Percentiles rank a stretch among this genome's conserved stretches.
These are phyloP conservation scores for Aspergillus phoenicis DNA, from an alignment of 2,329 filamentous ascomycete species.

Conservation along the genomic window DNA sequence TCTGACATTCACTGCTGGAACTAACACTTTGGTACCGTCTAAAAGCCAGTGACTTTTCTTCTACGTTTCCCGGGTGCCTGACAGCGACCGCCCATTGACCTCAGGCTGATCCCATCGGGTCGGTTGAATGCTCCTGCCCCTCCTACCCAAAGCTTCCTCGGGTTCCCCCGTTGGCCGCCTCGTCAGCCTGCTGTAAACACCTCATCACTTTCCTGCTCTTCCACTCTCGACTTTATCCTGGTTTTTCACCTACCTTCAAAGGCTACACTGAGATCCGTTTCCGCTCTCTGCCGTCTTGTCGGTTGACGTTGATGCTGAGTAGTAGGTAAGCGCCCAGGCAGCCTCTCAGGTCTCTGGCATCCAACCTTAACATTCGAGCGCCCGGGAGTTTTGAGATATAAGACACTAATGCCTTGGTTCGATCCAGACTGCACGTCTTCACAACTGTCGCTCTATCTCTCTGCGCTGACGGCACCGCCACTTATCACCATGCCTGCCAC, in stretches of 20 bases:
- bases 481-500: conserved; percentile 25
- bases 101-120: conserved; percentile 25
- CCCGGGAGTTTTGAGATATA: background rate
- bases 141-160: conserved; percentile 13
- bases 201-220: conserved; percentile 1
- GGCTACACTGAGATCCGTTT: background rate
- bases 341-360: background rate
- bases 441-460: background rate
- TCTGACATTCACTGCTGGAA: background rate
- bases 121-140: conserved; percentile 18
- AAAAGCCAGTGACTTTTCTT: conserved; percentile 1
- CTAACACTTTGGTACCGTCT: background rate
- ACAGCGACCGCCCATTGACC: conserved; percentile 20
- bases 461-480: background rate
- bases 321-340: background rate
- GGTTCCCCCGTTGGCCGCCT: conserved; percentile 16
- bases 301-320: background rate
- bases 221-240: background rate
- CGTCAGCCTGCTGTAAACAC: conserved; percentile 9
- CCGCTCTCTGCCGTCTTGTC: background rate
- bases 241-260: background rate
- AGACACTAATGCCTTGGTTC: background rate
- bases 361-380: background rate
- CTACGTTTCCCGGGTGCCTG: conserved; percentile 17
- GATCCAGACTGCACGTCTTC: background rate